These are phyloP conservation scores for Brassica balearica DNA, from an alignment of 441 rosid species.

Conservation along the genomic window DNA sequence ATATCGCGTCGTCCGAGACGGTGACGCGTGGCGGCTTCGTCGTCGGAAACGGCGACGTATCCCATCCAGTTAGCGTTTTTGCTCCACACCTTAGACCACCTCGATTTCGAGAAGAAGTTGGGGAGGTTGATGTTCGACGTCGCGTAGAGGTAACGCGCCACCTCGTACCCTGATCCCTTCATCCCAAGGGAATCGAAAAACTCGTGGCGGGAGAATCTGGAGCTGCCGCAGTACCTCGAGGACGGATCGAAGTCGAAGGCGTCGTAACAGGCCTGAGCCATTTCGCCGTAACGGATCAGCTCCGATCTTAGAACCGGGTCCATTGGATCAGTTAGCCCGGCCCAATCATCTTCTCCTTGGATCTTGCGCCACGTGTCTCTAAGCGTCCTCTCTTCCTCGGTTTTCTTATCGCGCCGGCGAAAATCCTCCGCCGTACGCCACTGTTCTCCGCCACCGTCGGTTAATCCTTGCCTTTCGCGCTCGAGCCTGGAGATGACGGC, in stretches of 20 bases:
- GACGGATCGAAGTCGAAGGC: conserved; percentile 70
- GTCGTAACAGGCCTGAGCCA: conserved; percentile 78
- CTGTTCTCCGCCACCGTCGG: conserved; percentile 6
- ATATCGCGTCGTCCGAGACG: conserved; percentile 65
- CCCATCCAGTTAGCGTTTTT: conserved; percentile 75
- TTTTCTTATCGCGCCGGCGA: conserved; percentile 33
- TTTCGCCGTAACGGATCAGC: conserved; percentile 73
- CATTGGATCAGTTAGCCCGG: conserved; percentile 65
- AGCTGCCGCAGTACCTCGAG: conserved; percentile 68
- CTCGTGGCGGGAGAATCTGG: conserved; percentile 50
- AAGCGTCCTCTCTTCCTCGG: conserved; percentile 44
- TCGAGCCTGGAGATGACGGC: conserved; percentile 50
- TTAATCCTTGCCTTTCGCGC: conserved; percentile 28
- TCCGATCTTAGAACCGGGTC: conserved; percentile 63
- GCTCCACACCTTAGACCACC: conserved; percentile 76
- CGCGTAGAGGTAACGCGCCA: conserved; percentile 65
- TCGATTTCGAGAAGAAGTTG: conserved; percentile 65
- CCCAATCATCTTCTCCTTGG: conserved; percentile 68
- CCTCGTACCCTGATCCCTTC: conserved; percentile 51
- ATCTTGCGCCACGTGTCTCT: conserved; percentile 58
- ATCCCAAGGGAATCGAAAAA: conserved; percentile 55
- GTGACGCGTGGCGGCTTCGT: conserved; percentile 47
- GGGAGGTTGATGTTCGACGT: conserved; percentile 74
- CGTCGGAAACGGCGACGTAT: conserved; percentile 62
- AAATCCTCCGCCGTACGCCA: conserved; percentile 44